A percentile compares a stretch with the other conserved stretches of the same genome.
Evolutionary conservation across 371 early-diverging fungal genomes (phyloP).

Genomic region (Actinomucor elegans): DNA sequence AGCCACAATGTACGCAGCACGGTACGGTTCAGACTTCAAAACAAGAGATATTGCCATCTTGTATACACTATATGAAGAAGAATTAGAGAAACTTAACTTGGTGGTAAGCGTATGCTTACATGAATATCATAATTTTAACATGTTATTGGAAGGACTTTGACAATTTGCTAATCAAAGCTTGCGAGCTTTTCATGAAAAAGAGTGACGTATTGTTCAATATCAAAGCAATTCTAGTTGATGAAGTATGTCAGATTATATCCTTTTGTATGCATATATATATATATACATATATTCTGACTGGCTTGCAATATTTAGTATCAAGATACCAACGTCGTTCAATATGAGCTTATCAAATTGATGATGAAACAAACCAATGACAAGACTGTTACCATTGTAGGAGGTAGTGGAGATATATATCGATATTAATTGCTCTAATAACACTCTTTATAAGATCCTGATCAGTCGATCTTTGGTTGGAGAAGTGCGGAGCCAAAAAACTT

Average conservation of each 20-base stretch:
- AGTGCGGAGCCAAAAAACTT: constrained; percentile 61
- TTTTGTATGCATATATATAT: too few species aligned
- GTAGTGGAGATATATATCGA: constrained; percentile 21
- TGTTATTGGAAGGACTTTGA: constrained; percentile 56
- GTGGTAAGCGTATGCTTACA: constrained; percentile 36
- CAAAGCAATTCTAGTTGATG: constrained; percentile 58
- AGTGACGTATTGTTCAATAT: constrained; percentile 20
- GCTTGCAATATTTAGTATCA: constrained; percentile 47
- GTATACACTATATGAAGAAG: constrained; percentile 41
- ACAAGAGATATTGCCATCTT: constrained; percentile 19
- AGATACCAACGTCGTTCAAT: constrained; percentile 65
- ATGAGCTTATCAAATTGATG: constrained; percentile 43
- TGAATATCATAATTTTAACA: too few species aligned
- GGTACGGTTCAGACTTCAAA: not conserved
- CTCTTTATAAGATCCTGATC: constrained; percentile 42
- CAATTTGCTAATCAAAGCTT: constrained; percentile 45
- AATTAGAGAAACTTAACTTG: constrained; percentile 27
- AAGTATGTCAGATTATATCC: constrained; percentile 27
- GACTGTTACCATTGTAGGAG: constrained; percentile 61
- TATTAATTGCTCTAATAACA: not conserved
- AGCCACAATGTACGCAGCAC: constrained; percentile 8
- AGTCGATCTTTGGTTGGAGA: constrained; percentile 68
- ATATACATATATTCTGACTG: not conserved
- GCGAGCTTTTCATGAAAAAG: constrained; percentile 30
- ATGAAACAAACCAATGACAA: constrained; percentile 32